A percentile compares a stretch with the other conserved stretches of the same genome.
These are phyloP conservation scores for Aspergillus avenaceus DNA, from an alignment of 495 filamentous ascomycete genomes.

Conservation along the genomic window DNA sequence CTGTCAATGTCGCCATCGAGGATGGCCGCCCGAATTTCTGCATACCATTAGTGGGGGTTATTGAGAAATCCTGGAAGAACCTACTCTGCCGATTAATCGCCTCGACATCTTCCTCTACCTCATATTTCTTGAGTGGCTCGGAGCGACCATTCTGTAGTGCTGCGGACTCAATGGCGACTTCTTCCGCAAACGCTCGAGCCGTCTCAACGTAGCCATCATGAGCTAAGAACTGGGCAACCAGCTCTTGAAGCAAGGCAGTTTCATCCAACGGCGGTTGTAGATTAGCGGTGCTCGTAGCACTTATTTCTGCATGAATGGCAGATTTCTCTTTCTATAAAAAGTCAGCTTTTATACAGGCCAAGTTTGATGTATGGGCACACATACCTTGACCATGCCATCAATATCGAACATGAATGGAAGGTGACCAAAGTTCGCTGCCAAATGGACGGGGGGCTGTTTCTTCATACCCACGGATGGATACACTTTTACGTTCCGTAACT, in stretches of 20 bases:
- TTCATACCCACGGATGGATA: slow-evolving; percentile 96
- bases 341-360: no score
- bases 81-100: slow-evolving; percentile 83
- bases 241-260: slow-evolving; percentile 71
- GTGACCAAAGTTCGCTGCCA: slow-evolving; percentile 91
- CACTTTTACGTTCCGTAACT: slow-evolving; percentile 63
- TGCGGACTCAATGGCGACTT: slow-evolving; percentile 68
- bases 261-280: slow-evolving; percentile 69
- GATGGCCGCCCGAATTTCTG: slow-evolving; percentile 83
- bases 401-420: slow-evolving; percentile 89
- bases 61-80: slow-evolving; percentile 12
- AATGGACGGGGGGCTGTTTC: slow-evolving; percentile 69
- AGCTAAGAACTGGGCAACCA: slow-evolving; percentile 83
- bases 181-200: slow-evolving; percentile 79
- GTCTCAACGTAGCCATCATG: slow-evolving; percentile 98
- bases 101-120: slow-evolving; percentile 81
- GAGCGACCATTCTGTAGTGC: slow-evolving; percentile 55
- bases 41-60: slow-evolving; percentile 13
- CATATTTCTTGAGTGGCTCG: slow-evolving; percentile 55
- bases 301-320: slow-evolving; percentile 55
- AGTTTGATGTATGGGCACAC: no score
- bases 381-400: slow-evolving; percentile 75
- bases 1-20: slow-evolving; percentile 91
- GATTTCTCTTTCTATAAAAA: slow-evolving; percentile 54
- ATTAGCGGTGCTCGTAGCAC: slow-evolving; percentile 41